Base-by-base conservation (phyloP, 495 filamentous ascomycete species). In the Xylaria acuta region DNA sequence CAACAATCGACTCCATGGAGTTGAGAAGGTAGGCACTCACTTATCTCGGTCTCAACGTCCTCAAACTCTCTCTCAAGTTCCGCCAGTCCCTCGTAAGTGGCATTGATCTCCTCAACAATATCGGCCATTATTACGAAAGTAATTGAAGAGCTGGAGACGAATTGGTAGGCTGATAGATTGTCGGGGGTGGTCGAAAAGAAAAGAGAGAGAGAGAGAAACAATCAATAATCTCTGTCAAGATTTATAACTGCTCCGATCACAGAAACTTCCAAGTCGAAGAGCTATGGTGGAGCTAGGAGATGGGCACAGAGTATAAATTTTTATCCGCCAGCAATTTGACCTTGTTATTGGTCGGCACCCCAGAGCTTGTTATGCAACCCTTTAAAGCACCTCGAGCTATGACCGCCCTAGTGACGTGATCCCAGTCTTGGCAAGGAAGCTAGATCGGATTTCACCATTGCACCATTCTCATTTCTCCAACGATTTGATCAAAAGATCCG, bases 11-110 rank as follows among this genome's bases (percentile, higher is more conserved):
- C 65, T 36, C 30, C 22, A 12, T 1, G 18, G 25, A 40, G 3
- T 64, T 12, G 36, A 36, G 12, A 9, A 47, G 7, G 25, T 16
- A 7, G 20, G 8, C 40, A 85, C 88, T 81, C 80, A 94, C 92
- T 88, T 70, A 92, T 92, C 70, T 93, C 87, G 11, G 85, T 84
- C 78, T 94, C 92, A 22, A 87, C 88, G 65, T 90, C 86, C 58
- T 93, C 90, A 66, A 94, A 93, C 22, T 92, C 89, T 68, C 84
- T 86, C 85, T 93, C 91, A 59, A 93, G 82, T 43, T 88, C 86
- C 27, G 85, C 83, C 16, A 94, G 82, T 66, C 90, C 86, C 77
- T 86, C 85, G 73, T 86, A 90, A 30, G 82, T 83, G 38, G 88
- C 81, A 25, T 74, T 62, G 20, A 80, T 80, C 54, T 83, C 81